Base-by-base conservation (phyloP, 2,329 filamentous ascomycete genomes). In the Ceratocystis destructans region DNA sequence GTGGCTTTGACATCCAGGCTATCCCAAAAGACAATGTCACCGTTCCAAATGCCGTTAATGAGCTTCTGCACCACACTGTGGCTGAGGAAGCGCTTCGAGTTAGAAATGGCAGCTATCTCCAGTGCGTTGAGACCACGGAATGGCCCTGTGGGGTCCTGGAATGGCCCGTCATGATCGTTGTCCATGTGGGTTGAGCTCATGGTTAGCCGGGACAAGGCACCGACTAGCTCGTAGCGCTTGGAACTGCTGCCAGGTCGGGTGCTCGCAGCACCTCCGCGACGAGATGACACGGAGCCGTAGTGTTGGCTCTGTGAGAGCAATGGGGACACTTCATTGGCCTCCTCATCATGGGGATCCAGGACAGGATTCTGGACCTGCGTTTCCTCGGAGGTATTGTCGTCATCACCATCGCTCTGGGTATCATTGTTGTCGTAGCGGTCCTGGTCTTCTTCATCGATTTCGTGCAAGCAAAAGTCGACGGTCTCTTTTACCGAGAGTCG, bases 21-120 rank as follows among this genome's bases (percentile, higher is more conserved):
- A 68, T 91, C 87, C 90, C 90, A 96, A 74, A 95, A 94, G 46
- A 92, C 83, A 68, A 96, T 90, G 70, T 92, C 87, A 59, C 90
- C 90, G 69, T 86, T 85, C 90, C 90, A 95, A 65, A 96, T 89
- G 62, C 88, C 88, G 59, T 88, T 87, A 69, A 96, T 84, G 70
- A 95, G 88, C 71, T 87, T 88, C 73, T 96, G 90, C 10, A 95
- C 87, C 2, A 89, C 83, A 68, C 82, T 82, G 74, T 95, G 90
- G 72, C 87, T 87, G 45, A 96, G 80, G 70, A 96, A 95, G 59
- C 88, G 88, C 76, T 96, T 96, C 37, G 89, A 89, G 67, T 89
- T 82, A 12, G 87, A 87, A 22, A 95, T 85, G 59, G 87, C 86
- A 31, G 90, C 90, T 71, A 96, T 92, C 73, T 96, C 90, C 17